Percentiles rank a stretch among this genome's conserved stretches.
These are phyloP conservation scores for Fusarium circinatum DNA, from an alignment of 2,329 filamentous ascomycete genomes.

Conservation along the genomic window DNA sequence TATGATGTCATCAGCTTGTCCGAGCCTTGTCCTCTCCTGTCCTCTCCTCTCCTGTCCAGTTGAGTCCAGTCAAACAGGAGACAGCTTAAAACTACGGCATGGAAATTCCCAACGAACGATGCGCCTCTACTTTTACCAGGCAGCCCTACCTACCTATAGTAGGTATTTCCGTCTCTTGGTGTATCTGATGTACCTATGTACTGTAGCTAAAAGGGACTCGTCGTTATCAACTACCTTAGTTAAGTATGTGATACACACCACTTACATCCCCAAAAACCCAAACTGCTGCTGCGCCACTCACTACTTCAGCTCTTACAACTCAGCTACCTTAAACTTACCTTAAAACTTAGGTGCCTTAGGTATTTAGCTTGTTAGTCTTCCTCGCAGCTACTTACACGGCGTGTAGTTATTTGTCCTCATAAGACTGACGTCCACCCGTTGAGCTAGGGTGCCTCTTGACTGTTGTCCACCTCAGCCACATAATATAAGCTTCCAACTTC, in stretches of 20 bases:
- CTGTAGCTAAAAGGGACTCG: neutral
- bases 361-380: neutral
- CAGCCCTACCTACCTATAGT: neutral
- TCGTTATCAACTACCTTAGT: neutral
- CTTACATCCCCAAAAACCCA: neutral
- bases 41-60: neutral
- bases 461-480: conserved; percentile 10
- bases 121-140: neutral
- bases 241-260: neutral
- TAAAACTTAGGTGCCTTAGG: too few species aligned
- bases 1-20: conserved; percentile 18
- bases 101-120: conserved; percentile 5
- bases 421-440: conserved; percentile 22
- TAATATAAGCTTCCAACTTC: conserved; percentile 2
- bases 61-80: neutral
- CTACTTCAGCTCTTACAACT: neutral
- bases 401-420: neutral
- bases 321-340: neutral
- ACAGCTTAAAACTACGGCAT: conserved; percentile 7
- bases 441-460: neutral
- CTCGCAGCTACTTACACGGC: neutral
- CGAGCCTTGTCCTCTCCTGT: neutral
- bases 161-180: neutral
- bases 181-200: neutral
- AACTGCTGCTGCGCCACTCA: conserved; percentile 10